Percentiles rank a stretch among this genome's conserved stretches.
Conservation (phyloP, 305 asterid genomes). For the Rubia tinctorum region DNA sequence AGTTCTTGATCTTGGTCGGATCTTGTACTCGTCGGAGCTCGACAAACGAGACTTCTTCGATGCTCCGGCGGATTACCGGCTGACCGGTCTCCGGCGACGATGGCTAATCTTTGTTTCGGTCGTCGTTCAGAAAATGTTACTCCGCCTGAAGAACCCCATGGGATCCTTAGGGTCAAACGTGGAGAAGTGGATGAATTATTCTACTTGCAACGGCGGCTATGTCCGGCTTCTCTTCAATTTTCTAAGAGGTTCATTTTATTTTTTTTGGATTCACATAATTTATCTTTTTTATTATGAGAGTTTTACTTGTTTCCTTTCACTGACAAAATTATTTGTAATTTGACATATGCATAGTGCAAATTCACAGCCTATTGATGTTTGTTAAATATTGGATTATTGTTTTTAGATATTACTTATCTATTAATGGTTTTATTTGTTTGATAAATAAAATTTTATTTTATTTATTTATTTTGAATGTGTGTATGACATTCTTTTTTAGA, state of each 20-base stretch:
- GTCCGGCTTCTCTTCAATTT: conserved; percentile 35
- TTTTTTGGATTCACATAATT: background rate
- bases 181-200: conserved; percentile 45
- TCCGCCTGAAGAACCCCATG: conserved; percentile 37
- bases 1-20: conserved; percentile 32
- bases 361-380: too few relatives aligned
- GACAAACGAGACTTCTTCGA: conserved; percentile 32
- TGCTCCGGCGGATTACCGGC: conserved; percentile 15
- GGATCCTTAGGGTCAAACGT: conserved; percentile 30
- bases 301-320: too few relatives aligned
- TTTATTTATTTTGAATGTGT: too few relatives aligned
- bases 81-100: conserved; percentile 29
- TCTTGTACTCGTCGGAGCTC: conserved; percentile 35
- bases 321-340: too few relatives aligned
- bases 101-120: conserved; percentile 61
- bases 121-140: conserved; percentile 35
- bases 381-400: too few relatives aligned
- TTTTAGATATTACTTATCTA: too few relatives aligned
- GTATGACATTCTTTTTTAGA: too few relatives aligned
- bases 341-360: background rate
- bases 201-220: conserved; percentile 50
- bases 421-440: too few relatives aligned
- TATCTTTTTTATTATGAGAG: too few relatives aligned
- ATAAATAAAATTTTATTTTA: too few relatives aligned
- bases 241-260: conserved; percentile 35